phyloP scores from a whole-genome alignment of 257 asterid species.

The Solanum tacnaense region DNA sequence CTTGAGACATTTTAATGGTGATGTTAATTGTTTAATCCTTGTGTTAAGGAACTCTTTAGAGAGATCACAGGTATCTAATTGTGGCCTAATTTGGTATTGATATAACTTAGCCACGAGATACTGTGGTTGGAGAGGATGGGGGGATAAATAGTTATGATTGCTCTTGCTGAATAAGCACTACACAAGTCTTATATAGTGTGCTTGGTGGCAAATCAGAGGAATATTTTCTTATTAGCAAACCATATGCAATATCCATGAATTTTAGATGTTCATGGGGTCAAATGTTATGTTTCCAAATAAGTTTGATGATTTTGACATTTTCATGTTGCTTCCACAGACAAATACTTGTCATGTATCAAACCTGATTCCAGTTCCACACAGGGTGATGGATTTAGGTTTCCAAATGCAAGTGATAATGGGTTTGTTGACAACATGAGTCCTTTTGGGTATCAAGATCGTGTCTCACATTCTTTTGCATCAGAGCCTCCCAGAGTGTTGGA shows the following conservation, averaged over 20 bases:
- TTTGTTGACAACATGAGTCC: slow-evolving; percentile 31
- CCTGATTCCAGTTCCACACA: slow-evolving; percentile 44
- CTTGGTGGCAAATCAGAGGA: neutral
- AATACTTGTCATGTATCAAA: slow-evolving; percentile 46
- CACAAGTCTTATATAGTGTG: neutral
- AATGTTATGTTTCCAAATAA: neutral
- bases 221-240: neutral
- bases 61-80: neutral
- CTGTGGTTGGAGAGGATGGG: neutral
- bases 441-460: slow-evolving; percentile 48
- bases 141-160: neutral
- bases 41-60: neutral
- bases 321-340: slow-evolving; percentile 42
- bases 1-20: neutral
- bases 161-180: neutral
- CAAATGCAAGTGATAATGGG: slow-evolving; percentile 45
- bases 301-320: slow-evolving; percentile 10
- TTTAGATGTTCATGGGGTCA: neutral
- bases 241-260: neutral
- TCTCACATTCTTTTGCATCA: slow-evolving; percentile 32
- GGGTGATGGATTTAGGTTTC: slow-evolving; percentile 49
- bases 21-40: neutral
- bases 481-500: slow-evolving; percentile 42
- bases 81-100: neutral
- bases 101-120: neutral